These are phyloP conservation scores for Pseudozyma pruni DNA, from an alignment of 1,284 basidiomycete species.

Conservation along the genomic window DNA sequence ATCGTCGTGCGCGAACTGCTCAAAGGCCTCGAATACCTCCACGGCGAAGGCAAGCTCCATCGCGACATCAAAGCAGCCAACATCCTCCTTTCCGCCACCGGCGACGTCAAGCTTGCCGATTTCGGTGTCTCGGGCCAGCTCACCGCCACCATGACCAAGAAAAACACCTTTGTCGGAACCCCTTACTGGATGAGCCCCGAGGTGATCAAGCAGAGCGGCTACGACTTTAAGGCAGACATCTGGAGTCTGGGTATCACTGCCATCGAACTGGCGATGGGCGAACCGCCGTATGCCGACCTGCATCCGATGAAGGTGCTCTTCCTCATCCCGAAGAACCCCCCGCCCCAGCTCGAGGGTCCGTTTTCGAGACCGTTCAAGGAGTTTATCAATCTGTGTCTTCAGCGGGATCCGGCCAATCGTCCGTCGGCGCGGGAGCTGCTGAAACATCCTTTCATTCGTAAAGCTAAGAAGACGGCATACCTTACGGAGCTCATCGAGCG, in stretches of 20 bases:
- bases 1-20: constrained; percentile 93
- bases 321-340: constrained; percentile 96
- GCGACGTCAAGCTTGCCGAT: constrained; percentile 98
- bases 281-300: constrained; percentile 95
- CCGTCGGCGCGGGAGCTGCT: constrained; percentile 92
- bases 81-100: constrained; percentile 88
- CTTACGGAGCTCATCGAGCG: constrained; percentile 94
- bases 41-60: constrained; percentile 94
- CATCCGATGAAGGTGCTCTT: constrained; percentile 99
- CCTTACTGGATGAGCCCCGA: constrained; percentile 86
- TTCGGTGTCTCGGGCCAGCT: constrained; percentile 99
- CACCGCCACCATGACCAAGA: constrained; percentile 91
- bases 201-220: constrained; percentile 99
- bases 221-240: constrained; percentile 98
- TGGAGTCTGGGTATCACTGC: constrained; percentile 79
- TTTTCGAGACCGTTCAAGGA: constrained; percentile 93
- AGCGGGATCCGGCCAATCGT: constrained; percentile 92
- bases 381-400: constrained; percentile 90
- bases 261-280: constrained; percentile 95
- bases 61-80: constrained; percentile 99
- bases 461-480: constrained; percentile 92
- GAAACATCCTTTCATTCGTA: constrained; percentile 93
- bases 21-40: constrained; percentile 91
- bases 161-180: constrained; percentile 93
- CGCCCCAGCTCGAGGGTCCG: constrained; percentile 84